Conservation (phyloP, 306 rosid genomes). For the Boehmeria nivea region DNA sequence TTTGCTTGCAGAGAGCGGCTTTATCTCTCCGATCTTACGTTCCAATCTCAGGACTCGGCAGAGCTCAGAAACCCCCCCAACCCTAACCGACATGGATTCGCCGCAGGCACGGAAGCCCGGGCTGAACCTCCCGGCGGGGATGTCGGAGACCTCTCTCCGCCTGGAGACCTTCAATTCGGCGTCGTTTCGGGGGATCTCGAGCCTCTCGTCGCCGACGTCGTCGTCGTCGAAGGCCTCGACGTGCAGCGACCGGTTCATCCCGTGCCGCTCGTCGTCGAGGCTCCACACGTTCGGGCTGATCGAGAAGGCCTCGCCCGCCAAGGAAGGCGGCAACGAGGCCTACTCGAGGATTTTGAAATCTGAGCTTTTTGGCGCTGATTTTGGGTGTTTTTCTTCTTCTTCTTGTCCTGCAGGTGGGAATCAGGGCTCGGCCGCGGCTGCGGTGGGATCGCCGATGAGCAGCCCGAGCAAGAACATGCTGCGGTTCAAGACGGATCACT, state of each 20-base stretch:
- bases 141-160: constrained; percentile 68
- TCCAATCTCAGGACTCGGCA: too few relatives aligned
- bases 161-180: constrained; percentile 49
- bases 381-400: constrained; percentile 68
- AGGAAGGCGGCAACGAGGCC: constrained; percentile 81
- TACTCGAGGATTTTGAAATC: constrained; percentile 67
- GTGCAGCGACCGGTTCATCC: constrained; percentile 94
- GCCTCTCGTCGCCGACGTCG: constrained; percentile 27
- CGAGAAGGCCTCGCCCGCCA: constrained; percentile 74
- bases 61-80: too few relatives aligned
- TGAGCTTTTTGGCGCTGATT: constrained; percentile 92
- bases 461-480: constrained; percentile 90
- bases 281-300: constrained; percentile 81
- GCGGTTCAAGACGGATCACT: constrained; percentile 71
- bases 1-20: constrained; percentile 20
- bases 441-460: constrained; percentile 51
- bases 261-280: constrained; percentile 89
- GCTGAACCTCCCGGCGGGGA: constrained; percentile 82
- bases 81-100: constrained; percentile 54
- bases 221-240: constrained; percentile 51
- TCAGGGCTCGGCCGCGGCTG: too few relatives aligned
- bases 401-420: too few relatives aligned
- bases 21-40: not conserved
- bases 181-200: constrained; percentile 41
- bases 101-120: constrained; percentile 36